Evolutionary conservation across 179 eudicot genomes (phyloP).

Genomic region (Gypsophila paniculata): DNA sequence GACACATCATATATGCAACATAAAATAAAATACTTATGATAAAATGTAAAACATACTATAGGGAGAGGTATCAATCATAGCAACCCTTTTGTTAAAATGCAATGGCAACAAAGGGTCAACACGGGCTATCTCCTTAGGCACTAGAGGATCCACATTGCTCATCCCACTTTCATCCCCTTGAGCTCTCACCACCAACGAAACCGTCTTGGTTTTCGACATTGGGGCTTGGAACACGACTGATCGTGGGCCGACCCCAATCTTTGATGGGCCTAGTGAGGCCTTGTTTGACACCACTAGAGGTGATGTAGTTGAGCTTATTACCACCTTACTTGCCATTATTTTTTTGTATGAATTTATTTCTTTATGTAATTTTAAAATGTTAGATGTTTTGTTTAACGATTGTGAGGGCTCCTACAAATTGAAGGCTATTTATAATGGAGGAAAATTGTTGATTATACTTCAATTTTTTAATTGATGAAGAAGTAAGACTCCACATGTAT

Average conservation of each 20-base stretch:
- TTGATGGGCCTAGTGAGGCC: slow-evolving; percentile 9
- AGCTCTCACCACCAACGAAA: slow-evolving; percentile 20
- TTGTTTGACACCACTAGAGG: slow-evolving; percentile 17
- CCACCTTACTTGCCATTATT: slow-evolving; percentile 25
- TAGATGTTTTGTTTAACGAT: not conserved
- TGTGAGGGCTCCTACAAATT: not conserved
- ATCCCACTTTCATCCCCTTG: not conserved
- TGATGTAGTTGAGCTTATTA: slow-evolving; percentile 21
- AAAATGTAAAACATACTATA: slow-evolving; percentile 5
- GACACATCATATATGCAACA: not conserved
- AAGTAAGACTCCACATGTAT: not conserved
- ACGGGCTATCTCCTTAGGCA: not conserved
- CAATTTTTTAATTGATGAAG: slow-evolving; percentile 4
- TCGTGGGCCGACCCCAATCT: slow-evolving; percentile 17
- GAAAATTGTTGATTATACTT: not conserved
- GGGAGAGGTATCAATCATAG: slow-evolving; percentile 18
- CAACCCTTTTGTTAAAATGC: slow-evolving; percentile 15
- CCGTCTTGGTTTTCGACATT: slow-evolving; percentile 5
- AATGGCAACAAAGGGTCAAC: slow-evolving; percentile 15
- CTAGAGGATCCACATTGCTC: slow-evolving; percentile 7
- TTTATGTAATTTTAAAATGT: no score
- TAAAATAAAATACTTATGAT: not conserved
- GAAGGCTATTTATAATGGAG: slow-evolving; percentile 8
- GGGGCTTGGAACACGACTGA: slow-evolving; percentile 9
- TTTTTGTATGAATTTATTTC: not conserved